A percentile compares a stretch with the other conserved stretches of the same genome.
Evolutionary conservation across 2,329 filamentous ascomycete genomes (phyloP).

Genomic region (Fusarium devonianum): DNA sequence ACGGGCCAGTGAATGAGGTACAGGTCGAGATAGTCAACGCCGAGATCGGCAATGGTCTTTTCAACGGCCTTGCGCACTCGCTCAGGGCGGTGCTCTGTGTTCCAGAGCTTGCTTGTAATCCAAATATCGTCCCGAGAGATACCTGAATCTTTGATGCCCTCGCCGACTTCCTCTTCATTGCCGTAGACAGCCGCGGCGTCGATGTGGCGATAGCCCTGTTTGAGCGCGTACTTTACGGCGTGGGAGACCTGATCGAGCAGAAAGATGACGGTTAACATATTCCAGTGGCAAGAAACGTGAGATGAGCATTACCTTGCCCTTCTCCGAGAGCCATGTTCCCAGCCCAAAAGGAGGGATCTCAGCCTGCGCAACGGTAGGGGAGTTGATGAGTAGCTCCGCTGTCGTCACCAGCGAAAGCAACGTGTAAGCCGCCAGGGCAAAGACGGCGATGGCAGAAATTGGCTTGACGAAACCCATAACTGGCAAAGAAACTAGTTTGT

Average conservation of each 20-base stretch:
- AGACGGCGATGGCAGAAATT: background rate
- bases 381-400: background rate
- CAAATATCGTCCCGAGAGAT: conserved; percentile 42
- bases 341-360: conserved; percentile 44
- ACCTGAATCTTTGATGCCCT: conserved; percentile 49
- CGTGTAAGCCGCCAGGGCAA: background rate
- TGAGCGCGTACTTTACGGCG: conserved; percentile 64
- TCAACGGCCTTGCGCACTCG: conserved; percentile 42
- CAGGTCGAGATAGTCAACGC: conserved; percentile 45
- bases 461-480: background rate
- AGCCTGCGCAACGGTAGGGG: background rate
- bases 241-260: conserved; percentile 43
- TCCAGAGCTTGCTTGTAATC: conserved; percentile 47
- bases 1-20: conserved; percentile 44
- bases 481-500: background rate
- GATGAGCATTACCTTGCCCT: conserved; percentile 20
- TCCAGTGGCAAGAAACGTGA: background rate
- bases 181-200: conserved; percentile 67
- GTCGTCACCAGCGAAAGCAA: background rate
- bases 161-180: conserved; percentile 61
- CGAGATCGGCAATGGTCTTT: conserved; percentile 42
- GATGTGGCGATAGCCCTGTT: conserved; percentile 62
- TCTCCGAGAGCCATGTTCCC: conserved; percentile 46
- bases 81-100: conserved; percentile 43
- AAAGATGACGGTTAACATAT: background rate